phyloP scores from a whole-genome alignment of 2,329 filamentous ascomycete species.

The Pezicula radicicola region DNA sequence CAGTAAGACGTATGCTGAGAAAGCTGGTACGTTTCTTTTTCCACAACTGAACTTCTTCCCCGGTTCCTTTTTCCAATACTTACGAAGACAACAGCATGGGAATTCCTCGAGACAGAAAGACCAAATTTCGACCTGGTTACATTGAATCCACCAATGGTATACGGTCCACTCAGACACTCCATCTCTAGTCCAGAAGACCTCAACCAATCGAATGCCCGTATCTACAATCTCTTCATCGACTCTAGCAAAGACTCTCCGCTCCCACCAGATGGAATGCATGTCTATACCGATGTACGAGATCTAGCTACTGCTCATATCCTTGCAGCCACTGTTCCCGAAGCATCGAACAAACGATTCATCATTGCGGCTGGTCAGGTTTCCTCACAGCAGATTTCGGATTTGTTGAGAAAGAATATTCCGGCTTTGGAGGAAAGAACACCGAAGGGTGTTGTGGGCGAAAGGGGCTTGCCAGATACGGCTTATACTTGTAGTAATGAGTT shows the following conservation, averaged over 20 bases:
- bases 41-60: not conserved
- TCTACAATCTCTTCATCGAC: slow-evolving; percentile 48
- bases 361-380: slow-evolving; percentile 55
- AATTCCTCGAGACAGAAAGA: slow-evolving; percentile 48
- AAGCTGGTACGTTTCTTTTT: slow-evolving; percentile 32
- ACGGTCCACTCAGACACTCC: slow-evolving; percentile 60
- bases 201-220: slow-evolving; percentile 66
- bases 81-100: slow-evolving; percentile 49
- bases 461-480: slow-evolving; percentile 4
- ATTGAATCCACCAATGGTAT: slow-evolving; percentile 58
- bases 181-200: slow-evolving; percentile 56
- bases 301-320: slow-evolving; percentile 59
- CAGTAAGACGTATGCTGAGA: slow-evolving; percentile 64
- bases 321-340: slow-evolving; percentile 52
- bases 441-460: slow-evolving; percentile 29
- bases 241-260: slow-evolving; percentile 49
- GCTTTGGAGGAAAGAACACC: slow-evolving; percentile 46
- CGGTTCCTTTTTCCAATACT: not conserved
- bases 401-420: slow-evolving; percentile 50
- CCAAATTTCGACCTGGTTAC: slow-evolving; percentile 57
- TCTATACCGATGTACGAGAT: slow-evolving; percentile 52
- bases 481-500: slow-evolving; percentile 12
- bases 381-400: slow-evolving; percentile 54
- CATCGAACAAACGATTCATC: slow-evolving; percentile 59
- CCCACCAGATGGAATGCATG: slow-evolving; percentile 35